Percentiles rank a stretch among this genome's conserved stretches.
phyloP scores from a whole-genome alignment of 2,329 filamentous ascomycete species.

The Fusarium albidum region DNA sequence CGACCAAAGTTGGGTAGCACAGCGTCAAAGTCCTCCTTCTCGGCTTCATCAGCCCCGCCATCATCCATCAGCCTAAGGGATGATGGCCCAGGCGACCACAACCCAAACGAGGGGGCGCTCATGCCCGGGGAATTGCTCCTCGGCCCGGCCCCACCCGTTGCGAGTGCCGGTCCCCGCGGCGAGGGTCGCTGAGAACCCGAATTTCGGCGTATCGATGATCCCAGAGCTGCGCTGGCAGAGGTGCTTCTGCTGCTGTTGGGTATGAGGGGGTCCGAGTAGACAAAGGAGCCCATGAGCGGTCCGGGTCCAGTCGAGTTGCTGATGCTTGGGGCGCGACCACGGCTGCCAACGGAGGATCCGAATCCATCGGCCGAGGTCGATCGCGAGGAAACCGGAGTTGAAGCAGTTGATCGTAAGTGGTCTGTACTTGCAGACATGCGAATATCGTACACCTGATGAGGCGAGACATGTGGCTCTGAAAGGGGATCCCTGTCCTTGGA shows the following conservation, averaged over 20 bases:
- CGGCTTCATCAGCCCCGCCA: slow-evolving; percentile 53
- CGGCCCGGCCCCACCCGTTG: slow-evolving; percentile 23
- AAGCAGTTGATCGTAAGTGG: slow-evolving; percentile 64
- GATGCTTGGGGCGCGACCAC: slow-evolving; percentile 38
- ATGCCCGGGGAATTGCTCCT: slow-evolving; percentile 34
- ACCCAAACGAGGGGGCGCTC: slow-evolving; percentile 36
- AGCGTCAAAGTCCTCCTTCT: slow-evolving; percentile 56
- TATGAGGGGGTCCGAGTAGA: slow-evolving; percentile 53
- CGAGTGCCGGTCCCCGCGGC: slow-evolving; percentile 29
- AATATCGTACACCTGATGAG: slow-evolving; percentile 75
- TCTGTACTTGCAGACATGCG: slow-evolving; percentile 78
- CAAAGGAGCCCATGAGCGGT: slow-evolving; percentile 47
- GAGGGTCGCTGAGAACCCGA: slow-evolving; percentile 41
- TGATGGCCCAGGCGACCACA: slow-evolving; percentile 49
- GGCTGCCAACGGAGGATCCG: slow-evolving; percentile 15
- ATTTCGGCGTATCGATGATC: slow-evolving; percentile 41
- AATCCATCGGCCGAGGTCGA: slow-evolving; percentile 44
- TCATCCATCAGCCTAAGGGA: slow-evolving; percentile 55
- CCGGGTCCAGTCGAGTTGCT: slow-evolving; percentile 30
- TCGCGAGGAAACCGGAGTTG: slow-evolving; percentile 46
- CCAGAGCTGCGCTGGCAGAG: slow-evolving; percentile 52
- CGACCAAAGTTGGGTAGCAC: slow-evolving; percentile 62
- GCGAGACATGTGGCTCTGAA: slow-evolving; percentile 48
- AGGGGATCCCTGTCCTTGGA: slow-evolving; percentile 35
- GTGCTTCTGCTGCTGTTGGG: slow-evolving; percentile 52